Base-by-base conservation (phyloP, 371 early-diverging fungal genomes). In the Mortierella sp. region DNA sequence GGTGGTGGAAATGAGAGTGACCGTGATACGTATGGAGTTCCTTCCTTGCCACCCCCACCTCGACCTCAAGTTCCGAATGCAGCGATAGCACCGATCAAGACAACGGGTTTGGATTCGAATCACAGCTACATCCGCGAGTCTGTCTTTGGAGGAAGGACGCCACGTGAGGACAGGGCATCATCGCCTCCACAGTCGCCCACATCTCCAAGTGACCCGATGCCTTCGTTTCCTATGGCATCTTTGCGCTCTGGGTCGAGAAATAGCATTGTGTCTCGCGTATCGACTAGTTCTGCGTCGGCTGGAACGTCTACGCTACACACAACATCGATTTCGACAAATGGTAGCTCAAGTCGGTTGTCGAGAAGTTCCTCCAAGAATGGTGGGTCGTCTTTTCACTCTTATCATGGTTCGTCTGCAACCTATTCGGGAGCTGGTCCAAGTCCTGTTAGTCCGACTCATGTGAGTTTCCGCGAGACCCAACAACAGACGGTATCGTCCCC, bases 111-210 rank as follows among this genome's bases (percentile, higher is more conserved):
- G n/a, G 59, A 59, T 10, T 53, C 45, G 41, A 57, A 68, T 29
- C 57, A 41, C 21, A 37, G 51, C 31, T 41, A 61, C 34, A 66
- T 72, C 8, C 73, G 73, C 12, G 67, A 66, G 44, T 72, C 67
- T 8, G 73, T 72, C n/a, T 72, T 72, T 67, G 73, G 73, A 28
- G 67, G 71, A 46, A 60, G 71, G 13, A 71, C 71, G 14, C 34
- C 61, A 1, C 28, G 65, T 19, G 71, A 71, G 27, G 71, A 71
- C 4, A 29, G 45, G 1, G 31, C 28, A 1, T 45, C 52, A 2
- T 45, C 47, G 1, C 50, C 60, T 24, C 65, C 65, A 9, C 48
- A 57, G 16, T 34, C 60, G 27, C 44, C 41, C 2, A 44, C 21
- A 2, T 27, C 31, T 3, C 25, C 47, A 22, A 53, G 60, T 19